Conservation (phyloP, 2,329 filamentous ascomycete species). For the Fusarium sp. region DNA sequence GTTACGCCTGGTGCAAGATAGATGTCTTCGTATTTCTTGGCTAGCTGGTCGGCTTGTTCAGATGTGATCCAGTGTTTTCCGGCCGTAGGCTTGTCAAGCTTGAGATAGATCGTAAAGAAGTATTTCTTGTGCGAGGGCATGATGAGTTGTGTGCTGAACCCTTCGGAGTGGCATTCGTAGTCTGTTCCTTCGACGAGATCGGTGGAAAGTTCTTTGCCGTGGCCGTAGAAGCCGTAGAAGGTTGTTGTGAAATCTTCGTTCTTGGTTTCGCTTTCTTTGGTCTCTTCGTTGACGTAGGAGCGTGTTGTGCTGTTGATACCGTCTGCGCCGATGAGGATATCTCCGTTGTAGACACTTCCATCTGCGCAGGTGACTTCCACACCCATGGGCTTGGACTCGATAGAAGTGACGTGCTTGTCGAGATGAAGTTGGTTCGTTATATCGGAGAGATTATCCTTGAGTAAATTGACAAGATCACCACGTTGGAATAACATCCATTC, state of each 20-base stretch:
- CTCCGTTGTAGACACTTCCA: constrained; percentile 9
- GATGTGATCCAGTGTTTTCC: background rate
- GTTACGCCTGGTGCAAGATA: constrained; percentile 7
- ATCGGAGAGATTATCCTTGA: constrained; percentile 21
- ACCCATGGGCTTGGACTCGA: background rate
- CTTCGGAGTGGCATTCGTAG: constrained; percentile 16
- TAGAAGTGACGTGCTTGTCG: constrained; percentile 23
- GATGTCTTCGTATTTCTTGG: background rate
- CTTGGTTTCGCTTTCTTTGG: background rate
- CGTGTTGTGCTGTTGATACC: constrained; percentile 32
- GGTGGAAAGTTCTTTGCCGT: background rate
- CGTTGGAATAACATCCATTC: constrained; percentile 36
- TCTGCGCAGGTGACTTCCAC: constrained; percentile 34
- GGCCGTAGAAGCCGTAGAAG: constrained; percentile 28
- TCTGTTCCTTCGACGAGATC: constrained; percentile 9
- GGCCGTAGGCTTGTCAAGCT: background rate
- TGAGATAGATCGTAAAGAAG: constrained; percentile 27
- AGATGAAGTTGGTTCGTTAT: constrained; percentile 1
- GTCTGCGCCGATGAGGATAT: constrained; percentile 35
- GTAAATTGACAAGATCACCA: constrained; percentile 24
- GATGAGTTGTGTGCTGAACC: constrained; percentile 23
- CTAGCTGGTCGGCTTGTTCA: constrained; percentile 12
- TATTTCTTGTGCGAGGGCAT: constrained; percentile 19
- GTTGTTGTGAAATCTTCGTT: constrained; percentile 15
- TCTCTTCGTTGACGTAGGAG: background rate